Evolutionary conservation across 129 eudicot genomes (phyloP), one percentile per base, ranked within the genome.

Genomic region (Mikania micrantha): DNA sequence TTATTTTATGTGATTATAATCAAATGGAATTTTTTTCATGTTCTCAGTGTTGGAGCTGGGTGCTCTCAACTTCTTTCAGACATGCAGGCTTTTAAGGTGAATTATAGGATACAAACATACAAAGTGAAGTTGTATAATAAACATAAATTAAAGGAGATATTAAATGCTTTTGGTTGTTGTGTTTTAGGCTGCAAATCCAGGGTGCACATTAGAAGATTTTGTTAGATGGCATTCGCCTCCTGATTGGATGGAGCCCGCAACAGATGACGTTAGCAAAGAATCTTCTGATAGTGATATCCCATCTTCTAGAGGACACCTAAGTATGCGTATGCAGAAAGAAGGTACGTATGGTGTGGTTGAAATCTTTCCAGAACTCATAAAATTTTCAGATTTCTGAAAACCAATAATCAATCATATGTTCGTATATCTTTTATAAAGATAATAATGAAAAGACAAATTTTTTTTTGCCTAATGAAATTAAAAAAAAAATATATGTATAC

Each of bases 191-290:
- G 99, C 99, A 79, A 94, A 94, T 80, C 99, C 99, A 2, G 99
- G 99, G 49, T 94, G 97, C 75, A 89, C 83, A 64, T 84, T 94
- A 56, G 99, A 94, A 74, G 99, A 94, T 81, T 94, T 94, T 41
- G 97, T 94, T 35, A 87, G 99, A 73, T 94, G 99, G 99, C 97
- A 94, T 74, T 94, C 99, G 22, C 99, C 99, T 32, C 99, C 99
- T 44, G 99, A 94, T 87, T 94, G 99, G 99, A 78, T 68, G 79
- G 95, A 90, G 82, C 72, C 74, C 25, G 83, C 81, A 17, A 56
- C 70, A 36, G 70, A 47, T 50, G 62, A 36, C 74, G 93, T 83
- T 34, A 70, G 68, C 48, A 74, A 79, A 50, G 88, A 79, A 29
- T 38, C 83, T 73, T 76, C 56, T 34, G 85, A 52, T 64, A 78